phyloP scores from a whole-genome alignment of 306 rosid genomes.

The Coriaria nepalensis region DNA sequence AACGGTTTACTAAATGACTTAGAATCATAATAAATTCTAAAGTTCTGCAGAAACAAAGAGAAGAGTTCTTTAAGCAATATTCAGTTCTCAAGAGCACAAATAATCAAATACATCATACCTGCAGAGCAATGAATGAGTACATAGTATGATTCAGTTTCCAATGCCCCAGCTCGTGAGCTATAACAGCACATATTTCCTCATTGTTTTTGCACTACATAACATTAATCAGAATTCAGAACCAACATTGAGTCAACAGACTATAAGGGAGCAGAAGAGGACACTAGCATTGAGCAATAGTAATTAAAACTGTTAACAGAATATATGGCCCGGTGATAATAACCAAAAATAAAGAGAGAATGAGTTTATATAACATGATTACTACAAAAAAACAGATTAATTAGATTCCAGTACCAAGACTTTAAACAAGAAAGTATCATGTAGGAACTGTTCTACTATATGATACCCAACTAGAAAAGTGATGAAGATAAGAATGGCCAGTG shows the following conservation, averaged over 20 bases:
- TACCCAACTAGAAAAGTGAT: too few species aligned
- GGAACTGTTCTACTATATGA: too few species aligned
- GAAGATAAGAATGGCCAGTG: conserved; percentile 2
- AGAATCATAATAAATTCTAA: too few species aligned
- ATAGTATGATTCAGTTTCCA: conserved; percentile 95
- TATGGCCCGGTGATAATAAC: too few species aligned
- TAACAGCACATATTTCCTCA: conserved; percentile 92
- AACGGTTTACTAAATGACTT: too few species aligned
- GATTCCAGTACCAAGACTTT: too few species aligned
- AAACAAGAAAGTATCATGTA: too few species aligned
- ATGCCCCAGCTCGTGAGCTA: conserved; percentile 96
- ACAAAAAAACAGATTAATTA: background rate
- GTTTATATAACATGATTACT: background rate
- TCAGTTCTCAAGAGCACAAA: conserved; percentile 10
- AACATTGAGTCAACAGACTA: conserved; percentile 2
- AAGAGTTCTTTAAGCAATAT: too few species aligned
- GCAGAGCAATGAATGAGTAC: conserved; percentile 87
- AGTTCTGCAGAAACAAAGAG: too few species aligned
- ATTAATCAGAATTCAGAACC: background rate
- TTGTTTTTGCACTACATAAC: conserved; percentile 73
- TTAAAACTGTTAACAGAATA: too few species aligned
- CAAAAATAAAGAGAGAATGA: too few species aligned
- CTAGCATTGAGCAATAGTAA: background rate
- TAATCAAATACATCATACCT: conserved; percentile 42
- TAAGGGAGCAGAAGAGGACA: background rate